phyloP scores from a whole-genome alignment of 2,329 filamentous ascomycete species.

The Chrysosporium keratinophilum region DNA sequence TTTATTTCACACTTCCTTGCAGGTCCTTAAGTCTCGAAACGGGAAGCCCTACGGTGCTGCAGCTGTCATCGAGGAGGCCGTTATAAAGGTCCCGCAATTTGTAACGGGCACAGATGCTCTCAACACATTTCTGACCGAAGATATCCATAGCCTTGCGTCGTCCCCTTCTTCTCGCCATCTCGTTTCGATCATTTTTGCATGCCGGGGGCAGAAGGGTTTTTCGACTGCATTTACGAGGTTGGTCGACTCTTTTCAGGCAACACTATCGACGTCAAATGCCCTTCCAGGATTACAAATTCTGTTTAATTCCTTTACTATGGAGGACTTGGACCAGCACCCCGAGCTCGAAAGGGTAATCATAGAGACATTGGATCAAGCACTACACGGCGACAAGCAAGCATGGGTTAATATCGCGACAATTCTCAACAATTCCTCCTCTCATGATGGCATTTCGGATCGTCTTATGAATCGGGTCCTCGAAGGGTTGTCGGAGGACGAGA shows the following conservation, averaged over 20 bases:
- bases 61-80: conserved; percentile 45
- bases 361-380: conserved; percentile 28
- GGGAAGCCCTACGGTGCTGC: conserved; percentile 59
- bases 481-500: conserved; percentile 32
- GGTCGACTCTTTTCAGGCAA: conserved; percentile 28
- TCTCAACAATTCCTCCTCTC: conserved; percentile 30
- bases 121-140: conserved; percentile 44
- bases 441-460: conserved; percentile 25
- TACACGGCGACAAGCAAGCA: conserved; percentile 26
- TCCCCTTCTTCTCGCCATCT: conserved; percentile 61
- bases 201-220: conserved; percentile 38
- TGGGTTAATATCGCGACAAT: conserved; percentile 34
- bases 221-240: conserved; percentile 31
- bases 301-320: conserved; percentile 29
- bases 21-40: conserved; percentile 44
- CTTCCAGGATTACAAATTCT: conserved; percentile 31
- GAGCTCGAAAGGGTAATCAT: conserved; percentile 30
- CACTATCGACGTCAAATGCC: conserved; percentile 26
- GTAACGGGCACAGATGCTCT: conserved; percentile 36
- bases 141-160: conserved; percentile 50
- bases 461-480: conserved; percentile 34
- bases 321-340: conserved; percentile 28
- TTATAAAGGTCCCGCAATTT: conserved; percentile 36
- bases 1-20: conserved; percentile 41
- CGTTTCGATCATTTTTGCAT: conserved; percentile 52